Base-by-base conservation (phyloP, 2,329 filamentous ascomycete species). In the Fusarium heterosporum region DNA sequence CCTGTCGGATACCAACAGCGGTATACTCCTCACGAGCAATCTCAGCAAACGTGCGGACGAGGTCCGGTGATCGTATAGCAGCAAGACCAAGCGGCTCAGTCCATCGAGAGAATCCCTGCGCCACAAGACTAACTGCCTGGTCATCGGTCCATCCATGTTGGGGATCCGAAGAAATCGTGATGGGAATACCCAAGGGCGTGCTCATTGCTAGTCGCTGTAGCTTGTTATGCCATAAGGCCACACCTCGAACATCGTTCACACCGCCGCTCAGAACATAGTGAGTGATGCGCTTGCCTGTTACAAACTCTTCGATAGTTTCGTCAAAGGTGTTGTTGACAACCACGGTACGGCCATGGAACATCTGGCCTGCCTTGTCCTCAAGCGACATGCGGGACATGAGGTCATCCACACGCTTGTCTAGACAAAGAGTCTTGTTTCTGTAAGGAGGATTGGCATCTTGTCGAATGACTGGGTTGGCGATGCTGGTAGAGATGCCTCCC, bases 31-130 rank as follows among this genome's bases (percentile, higher is more conserved):
- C 78, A 7, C 83, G 77, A 0, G 80, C 83, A 19, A 84, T 76
- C 32, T 85, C 79, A 9, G 80, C 83, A 50, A 86, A 86, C 16
- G 73, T 75, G 46, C 79, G 71, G 2, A 83, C 81, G 1, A 84
- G 69, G 1, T 78, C 74, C 0, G 80, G 72, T 16, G 81, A 78
- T 4, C 83, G 76, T 0, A 85, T 66, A 0, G 84, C 84, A 8
- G 82, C 84, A 10, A 86, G 72, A 0, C 84, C 84, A 9, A 85
- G 68, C 0, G 79, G 79, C 56, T 85, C 82, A 0, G 84, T 84
- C 83, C 84, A 86, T 53, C 83, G 79, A 0, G 81, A 83, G 61
- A 86, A 81, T 1, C 80, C 4, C 79, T 82, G 4, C 79, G 64
- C 64, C 1, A 68, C 64, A 12, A 67, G 58, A 0, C 25, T 36